phyloP scores from a whole-genome alignment of 2,329 filamentous ascomycete species.

The Colletotrichum costaricense region DNA sequence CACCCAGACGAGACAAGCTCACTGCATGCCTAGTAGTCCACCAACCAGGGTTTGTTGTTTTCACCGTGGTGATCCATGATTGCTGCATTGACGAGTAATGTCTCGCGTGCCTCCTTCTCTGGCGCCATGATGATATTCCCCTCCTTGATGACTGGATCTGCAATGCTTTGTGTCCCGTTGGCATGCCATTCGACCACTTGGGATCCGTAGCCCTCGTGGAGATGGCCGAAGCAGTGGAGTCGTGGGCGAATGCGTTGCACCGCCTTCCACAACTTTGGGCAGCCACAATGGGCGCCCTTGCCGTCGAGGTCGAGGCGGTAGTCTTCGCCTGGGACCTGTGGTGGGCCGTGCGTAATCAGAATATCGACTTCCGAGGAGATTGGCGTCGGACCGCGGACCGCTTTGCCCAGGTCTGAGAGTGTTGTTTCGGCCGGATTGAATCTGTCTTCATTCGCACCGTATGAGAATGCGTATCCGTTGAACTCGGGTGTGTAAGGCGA shows the following conservation, averaged over 20 bases:
- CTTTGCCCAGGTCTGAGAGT: not conserved
- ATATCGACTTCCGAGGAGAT: not conserved
- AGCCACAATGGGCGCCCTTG: not conserved
- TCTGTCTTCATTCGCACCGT: not conserved
- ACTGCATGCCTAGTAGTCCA: not conserved
- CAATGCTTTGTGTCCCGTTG: not conserved
- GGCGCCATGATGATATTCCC: not conserved
- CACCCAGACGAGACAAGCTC: not conserved
- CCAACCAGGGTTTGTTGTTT: not conserved
- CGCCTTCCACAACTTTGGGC: not conserved
- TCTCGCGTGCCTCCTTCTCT: not conserved
- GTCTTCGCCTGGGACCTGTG: not conserved
- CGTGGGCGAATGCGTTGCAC: not conserved
- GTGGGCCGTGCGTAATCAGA: not conserved
- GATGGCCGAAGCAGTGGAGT: not conserved
- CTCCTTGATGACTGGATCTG: not conserved
- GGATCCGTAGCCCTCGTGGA: not conserved
- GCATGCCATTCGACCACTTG: not conserved
- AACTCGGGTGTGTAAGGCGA: not conserved
- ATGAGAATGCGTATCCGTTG: not conserved
- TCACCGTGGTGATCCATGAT: not conserved
- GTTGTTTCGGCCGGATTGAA: not conserved
- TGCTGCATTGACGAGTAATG: not conserved
- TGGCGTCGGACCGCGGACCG: not conserved
- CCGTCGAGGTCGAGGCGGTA: not conserved